Conservation (phyloP, 345 rosid genomes). For the Lagerstroemia speciosa region DNA sequence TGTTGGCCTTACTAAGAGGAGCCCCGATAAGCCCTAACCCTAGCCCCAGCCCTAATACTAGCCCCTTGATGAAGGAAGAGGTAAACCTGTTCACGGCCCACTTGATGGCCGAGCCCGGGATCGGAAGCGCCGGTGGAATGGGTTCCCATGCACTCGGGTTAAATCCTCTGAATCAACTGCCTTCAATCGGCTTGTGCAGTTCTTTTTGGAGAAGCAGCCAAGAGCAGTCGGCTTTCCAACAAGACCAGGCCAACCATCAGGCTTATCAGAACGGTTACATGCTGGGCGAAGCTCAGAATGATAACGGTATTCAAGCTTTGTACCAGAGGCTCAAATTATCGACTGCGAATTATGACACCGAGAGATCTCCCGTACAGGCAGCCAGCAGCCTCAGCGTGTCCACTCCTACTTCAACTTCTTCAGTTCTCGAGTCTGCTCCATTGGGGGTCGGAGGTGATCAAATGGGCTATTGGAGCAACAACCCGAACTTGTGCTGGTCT, state of each 20-base stretch:
- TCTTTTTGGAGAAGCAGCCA: slow-evolving; percentile 37
- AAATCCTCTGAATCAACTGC: slow-evolving; percentile 27
- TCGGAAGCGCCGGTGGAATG: slow-evolving; percentile 12
- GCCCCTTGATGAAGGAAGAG: slow-evolving; percentile 38
- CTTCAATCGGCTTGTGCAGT: slow-evolving; percentile 32
- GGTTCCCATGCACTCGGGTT: slow-evolving; percentile 28
- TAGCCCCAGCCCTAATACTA: slow-evolving; percentile 17
- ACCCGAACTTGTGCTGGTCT: slow-evolving; percentile 48
- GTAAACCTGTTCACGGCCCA: slow-evolving; percentile 28
- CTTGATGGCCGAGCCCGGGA: slow-evolving; percentile 25
- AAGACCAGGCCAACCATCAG: slow-evolving; percentile 14
- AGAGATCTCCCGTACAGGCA: background rate
- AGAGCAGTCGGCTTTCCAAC: slow-evolving; percentile 14
- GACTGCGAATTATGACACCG: slow-evolving; percentile 18
- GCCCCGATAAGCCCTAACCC: slow-evolving; percentile 39
- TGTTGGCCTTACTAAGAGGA: slow-evolving; percentile 42
- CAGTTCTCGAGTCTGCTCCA: slow-evolving; percentile 40
- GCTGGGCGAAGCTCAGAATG: slow-evolving; percentile 28
- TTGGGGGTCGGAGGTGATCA: slow-evolving; percentile 27
- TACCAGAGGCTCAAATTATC: slow-evolving; percentile 51
- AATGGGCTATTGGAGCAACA: slow-evolving; percentile 37
- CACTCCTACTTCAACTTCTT: slow-evolving; percentile 22
- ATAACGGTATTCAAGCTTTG: slow-evolving; percentile 46
- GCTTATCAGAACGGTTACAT: slow-evolving; percentile 31
- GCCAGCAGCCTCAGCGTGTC: background rate